Evolutionary conservation across 2,329 filamentous ascomycete genomes (phyloP), one percentile per base, ranked within the genome.

Genomic region (Aspergillus proliferans): DNA sequence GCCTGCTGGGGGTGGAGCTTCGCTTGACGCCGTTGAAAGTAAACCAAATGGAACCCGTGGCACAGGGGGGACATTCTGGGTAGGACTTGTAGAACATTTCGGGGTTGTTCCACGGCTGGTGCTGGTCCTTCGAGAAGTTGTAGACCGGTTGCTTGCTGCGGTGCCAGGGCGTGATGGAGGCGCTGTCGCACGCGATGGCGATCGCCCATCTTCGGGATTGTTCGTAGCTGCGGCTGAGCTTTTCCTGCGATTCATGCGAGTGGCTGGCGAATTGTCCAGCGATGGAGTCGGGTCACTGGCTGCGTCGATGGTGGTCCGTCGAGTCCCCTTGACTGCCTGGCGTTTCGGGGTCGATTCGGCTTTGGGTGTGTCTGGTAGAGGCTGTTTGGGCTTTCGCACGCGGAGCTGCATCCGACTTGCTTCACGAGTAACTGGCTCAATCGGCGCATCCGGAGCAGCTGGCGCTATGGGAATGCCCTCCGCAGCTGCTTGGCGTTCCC

Each of bases 321-420:
- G 78, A 54, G 71, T 76, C 48, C 65, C 59, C 54, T 71, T 74
- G 48, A 72, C 71, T 4, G 69, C 59, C 18, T 76, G 72, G 34
- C 76, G 76, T 45, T 78, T 77, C 10, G 79, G 76, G 2, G 77
- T 75, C 3, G 8, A 12, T n/a, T 76, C 72, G 8, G 77, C 74
- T n/a, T 75, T 71, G 3, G 79, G 71, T 47, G 76, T 83, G 6
- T 76, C 67, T 10, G 73, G 72, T 1, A 60, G 55, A 0, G 67
- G 63, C 1, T 65, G 60, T 51, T 73, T 77, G 9, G 72, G 62
- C 63, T 85, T 89, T 52, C 88, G 81, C 49, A 85, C 83, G 28
- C 90, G 81, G 47, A 93, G 73, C 53, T 88, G 84, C 80, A 86
- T 87, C 50, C 86, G 78, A n/a, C 76, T 79, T 38, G 75, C 74